Conservation (phyloP, 106 monocot species). For the Apostasia shenzhenica region DNA sequence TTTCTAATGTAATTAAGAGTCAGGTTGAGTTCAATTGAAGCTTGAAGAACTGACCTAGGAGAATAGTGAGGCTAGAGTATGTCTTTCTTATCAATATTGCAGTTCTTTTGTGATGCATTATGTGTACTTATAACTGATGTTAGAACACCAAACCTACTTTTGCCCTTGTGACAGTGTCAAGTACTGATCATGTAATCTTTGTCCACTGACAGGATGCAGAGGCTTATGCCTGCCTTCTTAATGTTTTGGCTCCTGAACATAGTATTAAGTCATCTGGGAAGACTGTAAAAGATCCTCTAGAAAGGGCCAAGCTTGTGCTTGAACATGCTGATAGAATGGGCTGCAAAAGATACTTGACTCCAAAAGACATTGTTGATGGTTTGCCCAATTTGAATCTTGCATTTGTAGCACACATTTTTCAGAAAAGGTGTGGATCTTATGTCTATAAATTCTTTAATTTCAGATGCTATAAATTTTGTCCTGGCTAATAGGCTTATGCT, state of each 20-base stretch:
- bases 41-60: too few relatives aligned
- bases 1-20: too few relatives aligned
- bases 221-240: constrained; percentile 71
- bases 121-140: too few relatives aligned
- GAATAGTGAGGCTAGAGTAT: too few relatives aligned
- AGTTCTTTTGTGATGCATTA: too few relatives aligned
- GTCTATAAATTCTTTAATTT: background rate
- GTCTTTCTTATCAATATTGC: too few relatives aligned
- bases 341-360: constrained; percentile 89
- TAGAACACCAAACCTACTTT: too few relatives aligned
- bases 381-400: constrained; percentile 87
- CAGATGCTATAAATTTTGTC: too few relatives aligned
- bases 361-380: constrained; percentile 87
- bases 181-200: background rate
- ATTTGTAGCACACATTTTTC: constrained; percentile 90
- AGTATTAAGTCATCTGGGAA: constrained; percentile 30
- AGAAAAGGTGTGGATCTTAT: constrained; percentile 50
- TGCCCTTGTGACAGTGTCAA: too few relatives aligned
- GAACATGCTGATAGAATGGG: constrained; percentile 96
- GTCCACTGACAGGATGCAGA: constrained; percentile 62
- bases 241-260: constrained; percentile 83
- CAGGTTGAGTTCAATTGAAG: too few relatives aligned
- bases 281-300: constrained; percentile 49
- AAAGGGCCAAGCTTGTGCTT: constrained; percentile 80
- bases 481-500: too few relatives aligned